These are phyloP conservation scores for Puccinia horiana DNA, from an alignment of 1,284 basidiomycete species.

Conservation along the genomic window DNA sequence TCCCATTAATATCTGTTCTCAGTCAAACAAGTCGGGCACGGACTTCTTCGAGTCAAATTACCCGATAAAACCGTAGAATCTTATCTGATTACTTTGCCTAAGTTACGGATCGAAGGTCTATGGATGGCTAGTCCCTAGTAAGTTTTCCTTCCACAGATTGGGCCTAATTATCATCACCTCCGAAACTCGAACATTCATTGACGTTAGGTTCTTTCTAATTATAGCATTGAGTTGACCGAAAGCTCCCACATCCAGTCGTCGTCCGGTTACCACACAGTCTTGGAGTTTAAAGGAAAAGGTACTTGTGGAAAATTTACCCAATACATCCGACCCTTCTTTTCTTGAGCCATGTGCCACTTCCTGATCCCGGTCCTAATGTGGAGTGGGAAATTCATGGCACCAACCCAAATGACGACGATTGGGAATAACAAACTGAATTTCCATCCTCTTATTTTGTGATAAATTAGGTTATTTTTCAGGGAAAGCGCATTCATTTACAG, in stretches of 20 bases:
- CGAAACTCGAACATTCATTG: slow-evolving; percentile 57
- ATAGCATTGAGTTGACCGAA: slow-evolving; percentile 81
- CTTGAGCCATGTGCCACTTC: background rate
- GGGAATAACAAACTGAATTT: slow-evolving; percentile 66
- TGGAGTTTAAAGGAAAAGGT: slow-evolving; percentile 61
- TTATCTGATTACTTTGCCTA: slow-evolving; percentile 84
- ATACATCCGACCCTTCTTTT: background rate
- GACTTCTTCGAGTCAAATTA: slow-evolving; percentile 72
- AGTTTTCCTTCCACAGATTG: slow-evolving; percentile 63
- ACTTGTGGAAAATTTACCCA: background rate
- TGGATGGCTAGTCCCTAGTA: slow-evolving; percentile 64
- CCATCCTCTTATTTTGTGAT: slow-evolving; percentile 1
- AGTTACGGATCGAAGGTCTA: slow-evolving; percentile 59
- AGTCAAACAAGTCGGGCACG: slow-evolving; percentile 96
- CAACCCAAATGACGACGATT: background rate
- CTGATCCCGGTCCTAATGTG: no score
- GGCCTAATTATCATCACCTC: slow-evolving; percentile 60
- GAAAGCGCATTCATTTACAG: slow-evolving; percentile 90
- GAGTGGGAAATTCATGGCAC: no score
- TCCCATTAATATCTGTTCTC: background rate
- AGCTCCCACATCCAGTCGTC: slow-evolving; percentile 79
- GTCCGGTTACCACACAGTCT: slow-evolving; percentile 69
- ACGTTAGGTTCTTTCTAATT: slow-evolving; percentile 49
- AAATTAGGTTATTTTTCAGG: slow-evolving; percentile 75
- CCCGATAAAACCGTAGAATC: slow-evolving; percentile 68